Conservation (phyloP, 2,329 filamentous ascomycete species). For the Neodidymelliopsis sp. region DNA sequence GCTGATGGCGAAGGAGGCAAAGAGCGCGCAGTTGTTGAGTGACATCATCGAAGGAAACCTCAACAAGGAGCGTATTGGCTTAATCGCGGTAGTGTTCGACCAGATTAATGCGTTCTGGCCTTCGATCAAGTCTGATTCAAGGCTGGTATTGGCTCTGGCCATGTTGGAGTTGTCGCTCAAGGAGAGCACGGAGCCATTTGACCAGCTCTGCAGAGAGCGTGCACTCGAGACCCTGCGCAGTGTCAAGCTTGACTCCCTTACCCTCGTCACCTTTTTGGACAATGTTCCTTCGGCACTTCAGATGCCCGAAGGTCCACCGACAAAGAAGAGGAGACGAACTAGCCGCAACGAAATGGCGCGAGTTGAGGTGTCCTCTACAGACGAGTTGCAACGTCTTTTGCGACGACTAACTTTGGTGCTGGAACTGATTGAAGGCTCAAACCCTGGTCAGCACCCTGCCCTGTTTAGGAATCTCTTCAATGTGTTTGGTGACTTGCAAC, state of each 20-base stretch:
- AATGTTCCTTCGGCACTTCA: conserved; percentile 76
- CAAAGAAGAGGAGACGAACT: conserved; percentile 80
- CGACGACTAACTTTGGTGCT: conserved; percentile 84
- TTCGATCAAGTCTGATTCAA: conserved; percentile 70
- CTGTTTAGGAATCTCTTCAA: conserved; percentile 83
- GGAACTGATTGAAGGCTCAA: conserved; percentile 84
- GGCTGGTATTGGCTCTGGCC: conserved; percentile 65
- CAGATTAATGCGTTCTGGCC: conserved; percentile 77
- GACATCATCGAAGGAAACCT: conserved; percentile 57
- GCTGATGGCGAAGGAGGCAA: conserved; percentile 63
- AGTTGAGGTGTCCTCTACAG: conserved; percentile 67
- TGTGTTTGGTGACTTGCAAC: conserved; percentile 84
- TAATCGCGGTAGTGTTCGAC: conserved; percentile 71
- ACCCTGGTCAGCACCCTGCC: conserved; percentile 76
- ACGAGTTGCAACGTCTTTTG: conserved; percentile 72
- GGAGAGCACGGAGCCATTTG: conserved; percentile 40
- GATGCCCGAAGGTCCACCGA: conserved; percentile 73
- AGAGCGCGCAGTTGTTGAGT: conserved; percentile 64
- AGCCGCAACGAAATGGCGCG: conserved; percentile 75
- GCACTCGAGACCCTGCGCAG: conserved; percentile 76
- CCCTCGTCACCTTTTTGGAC: conserved; percentile 75
- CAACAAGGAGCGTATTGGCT: conserved; percentile 56
- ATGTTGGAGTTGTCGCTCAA: conserved; percentile 69
- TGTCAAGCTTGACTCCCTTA: conserved; percentile 75
- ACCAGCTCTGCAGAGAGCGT: conserved; percentile 56